A percentile compares a stretch with the other conserved stretches of the same genome.
These are phyloP conservation scores for Neopestalotiopsis sp. DNA, from an alignment of 2,329 filamentous ascomycete species.

Conservation along the genomic window DNA sequence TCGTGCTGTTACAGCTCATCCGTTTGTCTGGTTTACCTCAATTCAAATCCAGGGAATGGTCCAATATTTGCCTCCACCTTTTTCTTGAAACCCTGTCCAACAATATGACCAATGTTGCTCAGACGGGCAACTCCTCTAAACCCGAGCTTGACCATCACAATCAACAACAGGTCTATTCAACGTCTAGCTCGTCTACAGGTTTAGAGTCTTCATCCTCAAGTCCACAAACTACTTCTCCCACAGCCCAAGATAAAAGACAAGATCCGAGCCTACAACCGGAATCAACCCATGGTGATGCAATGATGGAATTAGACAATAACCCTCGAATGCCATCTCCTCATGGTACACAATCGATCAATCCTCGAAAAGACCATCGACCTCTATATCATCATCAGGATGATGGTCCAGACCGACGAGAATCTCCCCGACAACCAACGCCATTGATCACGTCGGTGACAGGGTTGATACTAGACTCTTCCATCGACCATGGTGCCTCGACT, in stretches of 20 bases:
- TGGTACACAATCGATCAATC: not conserved
- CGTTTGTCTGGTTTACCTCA: slow-evolving; percentile 9
- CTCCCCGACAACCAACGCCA: slow-evolving; percentile 17
- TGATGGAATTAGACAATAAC: slow-evolving; percentile 17
- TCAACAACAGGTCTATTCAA: not conserved
- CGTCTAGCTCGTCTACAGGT: not conserved
- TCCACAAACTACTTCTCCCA: not conserved
- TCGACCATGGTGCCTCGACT: not conserved
- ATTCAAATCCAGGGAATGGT: not conserved
- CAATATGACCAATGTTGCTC: slow-evolving; percentile 11
- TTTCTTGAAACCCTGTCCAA: not conserved
- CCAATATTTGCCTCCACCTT: not conserved
- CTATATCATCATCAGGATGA: slow-evolving; percentile 9
- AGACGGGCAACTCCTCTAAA: not conserved
- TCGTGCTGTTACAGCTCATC: slow-evolving; percentile 4
- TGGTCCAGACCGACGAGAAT: slow-evolving; percentile 11
- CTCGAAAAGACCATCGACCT: slow-evolving; percentile 1
- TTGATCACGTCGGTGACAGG: slow-evolving; percentile 9
- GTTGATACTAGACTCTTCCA: slow-evolving; percentile 21
- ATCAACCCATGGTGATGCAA: not conserved
- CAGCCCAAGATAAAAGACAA: not conserved
- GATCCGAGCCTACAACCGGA: not conserved
- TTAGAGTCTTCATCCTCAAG: not conserved
- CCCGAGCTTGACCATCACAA: not conserved
- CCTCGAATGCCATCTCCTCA: slow-evolving; percentile 8